phyloP scores from a whole-genome alignment of 1,284 basidiomycete genomes.

The Naganishia sp. region DNA sequence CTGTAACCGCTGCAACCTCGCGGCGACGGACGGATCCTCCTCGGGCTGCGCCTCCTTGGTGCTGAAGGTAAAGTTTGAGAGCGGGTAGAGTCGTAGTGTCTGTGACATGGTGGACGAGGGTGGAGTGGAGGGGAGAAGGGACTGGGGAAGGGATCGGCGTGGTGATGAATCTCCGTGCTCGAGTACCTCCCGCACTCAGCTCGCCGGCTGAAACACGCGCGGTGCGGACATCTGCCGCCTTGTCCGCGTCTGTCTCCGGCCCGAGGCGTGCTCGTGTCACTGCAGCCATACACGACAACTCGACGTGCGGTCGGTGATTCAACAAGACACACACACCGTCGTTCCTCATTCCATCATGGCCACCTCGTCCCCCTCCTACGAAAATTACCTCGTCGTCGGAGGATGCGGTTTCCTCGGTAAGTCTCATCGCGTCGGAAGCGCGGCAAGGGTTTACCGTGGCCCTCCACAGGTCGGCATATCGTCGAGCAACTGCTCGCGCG shows the following conservation, averaged over 20 bases:
- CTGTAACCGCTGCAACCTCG: slow-evolving; percentile 81
- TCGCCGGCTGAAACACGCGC: neutral
- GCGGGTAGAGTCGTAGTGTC: slow-evolving; percentile 32
- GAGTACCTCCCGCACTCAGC: too few species aligned
- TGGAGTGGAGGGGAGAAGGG: neutral
- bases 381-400: slow-evolving; percentile 71
- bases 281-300: neutral
- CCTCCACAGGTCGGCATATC: slow-evolving; percentile 66
- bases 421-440: neutral
- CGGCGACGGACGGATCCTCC: slow-evolving; percentile 91
- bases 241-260: neutral
- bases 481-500: slow-evolving; percentile 76
- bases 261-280: neutral
- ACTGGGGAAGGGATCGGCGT: too few species aligned
- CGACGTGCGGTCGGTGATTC: neutral
- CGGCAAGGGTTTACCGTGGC: neutral
- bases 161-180: too few species aligned
- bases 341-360: slow-evolving; percentile 18
- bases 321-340: neutral
- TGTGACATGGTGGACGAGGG: slow-evolving; percentile 30
- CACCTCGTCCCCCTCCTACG: slow-evolving; percentile 32
- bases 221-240: neutral
- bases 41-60: slow-evolving; percentile 94
- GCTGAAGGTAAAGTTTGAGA: slow-evolving; percentile 48
- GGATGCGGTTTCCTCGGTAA: slow-evolving; percentile 81